A percentile compares a stretch with the other conserved stretches of the same genome.
Evolutionary conservation across 345 rosid species (phyloP).

Genomic region (Reutealis trisperma): DNA sequence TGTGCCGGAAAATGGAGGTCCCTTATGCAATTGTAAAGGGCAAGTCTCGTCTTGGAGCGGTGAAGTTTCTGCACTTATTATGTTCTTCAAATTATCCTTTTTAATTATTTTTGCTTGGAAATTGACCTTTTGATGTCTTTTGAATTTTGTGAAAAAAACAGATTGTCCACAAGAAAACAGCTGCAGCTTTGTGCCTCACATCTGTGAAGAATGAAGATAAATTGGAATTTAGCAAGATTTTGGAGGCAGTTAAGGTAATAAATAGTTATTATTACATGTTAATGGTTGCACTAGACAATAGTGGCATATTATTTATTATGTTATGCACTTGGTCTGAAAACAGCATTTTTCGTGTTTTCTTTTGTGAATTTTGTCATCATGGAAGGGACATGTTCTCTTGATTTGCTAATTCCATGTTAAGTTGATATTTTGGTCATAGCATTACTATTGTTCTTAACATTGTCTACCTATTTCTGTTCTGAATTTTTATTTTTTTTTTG

Average conservation of each 20-base stretch:
- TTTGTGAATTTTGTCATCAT: background rate
- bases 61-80: constrained; percentile 8
- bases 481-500: no score
- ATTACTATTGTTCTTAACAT: background rate
- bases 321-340: background rate
- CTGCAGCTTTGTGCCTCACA: constrained; percentile 69
- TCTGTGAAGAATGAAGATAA: constrained; percentile 77
- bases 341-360: background rate
- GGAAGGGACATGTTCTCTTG: background rate
- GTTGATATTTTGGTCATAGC: background rate
- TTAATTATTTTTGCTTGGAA: background rate
- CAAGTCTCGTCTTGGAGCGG: constrained; percentile 74
- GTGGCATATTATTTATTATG: no score
- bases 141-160: constrained; percentile 1
- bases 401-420: no score
- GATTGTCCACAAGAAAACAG: constrained; percentile 82
- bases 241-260: constrained; percentile 75
- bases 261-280: background rate
- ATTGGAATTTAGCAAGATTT: constrained; percentile 67
- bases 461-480: background rate
- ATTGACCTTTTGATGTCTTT: background rate
- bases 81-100: background rate
- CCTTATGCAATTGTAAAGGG: constrained; percentile 85
- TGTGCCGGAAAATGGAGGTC: constrained; percentile 86
- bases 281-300: background rate